These are phyloP conservation scores for Cutaneotrichosporon spelunceum DNA, from an alignment of 1,284 basidiomycete species.

Conservation along the genomic window DNA sequence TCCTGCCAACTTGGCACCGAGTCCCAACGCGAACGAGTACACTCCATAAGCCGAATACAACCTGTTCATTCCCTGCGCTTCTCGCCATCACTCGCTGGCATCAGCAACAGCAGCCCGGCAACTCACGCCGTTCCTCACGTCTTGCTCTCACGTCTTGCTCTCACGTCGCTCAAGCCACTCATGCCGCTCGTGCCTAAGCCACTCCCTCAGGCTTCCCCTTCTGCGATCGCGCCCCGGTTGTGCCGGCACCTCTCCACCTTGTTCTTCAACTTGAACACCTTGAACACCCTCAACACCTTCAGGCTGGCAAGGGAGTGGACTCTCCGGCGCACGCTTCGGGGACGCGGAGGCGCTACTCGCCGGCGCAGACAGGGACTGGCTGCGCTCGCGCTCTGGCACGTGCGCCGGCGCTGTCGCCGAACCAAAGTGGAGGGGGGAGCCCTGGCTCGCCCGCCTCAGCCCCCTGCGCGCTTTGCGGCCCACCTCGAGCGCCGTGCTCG, in stretches of 20 bases:
- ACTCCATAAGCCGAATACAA: too few species aligned
- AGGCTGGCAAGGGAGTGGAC: neutral
- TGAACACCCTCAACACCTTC: neutral
- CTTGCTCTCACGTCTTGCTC: too few species aligned
- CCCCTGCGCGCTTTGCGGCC: neutral
- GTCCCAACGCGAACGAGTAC: too few species aligned
- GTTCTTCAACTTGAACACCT: too few species aligned
- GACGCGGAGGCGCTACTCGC: neutral
- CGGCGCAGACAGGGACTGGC: neutral
- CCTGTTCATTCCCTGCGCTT: too few species aligned
- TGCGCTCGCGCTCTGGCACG: neutral
- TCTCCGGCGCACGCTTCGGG: neutral
- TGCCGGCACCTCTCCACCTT: neutral
- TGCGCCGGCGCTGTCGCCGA: too few species aligned
- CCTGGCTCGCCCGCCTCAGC: neutral
- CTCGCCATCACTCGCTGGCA: too few species aligned
- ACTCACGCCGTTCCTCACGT: too few species aligned
- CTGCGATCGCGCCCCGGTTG: neutral
- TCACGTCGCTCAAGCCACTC: too few species aligned
- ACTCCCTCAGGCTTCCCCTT: neutral
- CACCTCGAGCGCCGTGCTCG: neutral
- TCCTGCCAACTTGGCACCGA: too few species aligned
- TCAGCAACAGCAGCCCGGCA: too few species aligned
- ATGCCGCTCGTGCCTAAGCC: neutral
- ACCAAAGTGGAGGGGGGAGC: neutral